Evolutionary conservation across 164 flowering plant species (phyloP), one percentile per base, ranked within the genome.

Genomic region (Annona cherimola): DNA sequence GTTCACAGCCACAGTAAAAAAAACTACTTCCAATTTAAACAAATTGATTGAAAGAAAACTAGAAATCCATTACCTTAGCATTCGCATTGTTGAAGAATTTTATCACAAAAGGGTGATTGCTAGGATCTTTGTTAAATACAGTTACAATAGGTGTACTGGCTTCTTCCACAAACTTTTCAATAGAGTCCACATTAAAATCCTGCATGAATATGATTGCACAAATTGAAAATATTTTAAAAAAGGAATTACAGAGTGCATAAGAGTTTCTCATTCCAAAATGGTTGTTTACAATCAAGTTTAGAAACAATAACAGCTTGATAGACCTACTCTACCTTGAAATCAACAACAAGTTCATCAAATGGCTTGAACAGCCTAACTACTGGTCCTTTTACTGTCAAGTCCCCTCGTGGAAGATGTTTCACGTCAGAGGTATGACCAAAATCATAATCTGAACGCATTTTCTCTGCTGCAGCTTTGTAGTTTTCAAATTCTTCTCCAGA

Each of bases 281-380:
- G 44, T 35, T 35, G 9, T 26, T 5, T 26, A 46, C 55, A 73
- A 12, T 4, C 60, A 42, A n/a, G 4, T 61, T 20, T 12, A 3
- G 60, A 12, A 39, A 19, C 5, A 45, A 11, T 4, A 67, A 26
- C 35, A 5, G n/a, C 45, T 44, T 45, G 43, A 57, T 74, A n/a
- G 45, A 20, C 57, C 63, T 5, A 35, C n/a, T 69, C 19, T 82
- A 94, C 99, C 98, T 90, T 74, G 63, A 69, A 86, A 82, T 94
- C 99, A 66, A 89, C 93, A 74, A 84, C 78, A 45, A 86, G 89
- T 76, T 94, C 99, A 85, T 94, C 99, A 83, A 92, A 94, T 67
- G 98, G 98, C 83, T 94, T 94, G 74, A 93, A 83, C 73, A 94
- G 73, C 79, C 99, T 86, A 75, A 94, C 77, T 1, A 78, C 55